phyloP scores from a whole-genome alignment of 306 rosid genomes.

The Mucuna pruriens region DNA sequence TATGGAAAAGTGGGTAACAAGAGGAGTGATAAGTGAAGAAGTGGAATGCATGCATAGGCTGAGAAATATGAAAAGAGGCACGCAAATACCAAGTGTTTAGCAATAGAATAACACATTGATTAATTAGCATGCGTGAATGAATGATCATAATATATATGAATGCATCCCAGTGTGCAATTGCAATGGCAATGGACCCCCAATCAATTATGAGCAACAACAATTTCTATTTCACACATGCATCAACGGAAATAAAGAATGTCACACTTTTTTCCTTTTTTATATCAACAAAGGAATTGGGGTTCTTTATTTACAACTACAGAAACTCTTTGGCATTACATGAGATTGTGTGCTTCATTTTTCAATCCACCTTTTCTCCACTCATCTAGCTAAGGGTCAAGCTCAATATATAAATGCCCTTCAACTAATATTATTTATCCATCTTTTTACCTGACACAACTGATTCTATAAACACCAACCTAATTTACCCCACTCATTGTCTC shows the following conservation, averaged over 20 bases:
- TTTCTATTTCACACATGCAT: constrained; percentile 10
- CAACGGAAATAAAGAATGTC: neutral
- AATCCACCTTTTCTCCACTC: constrained; percentile 27
- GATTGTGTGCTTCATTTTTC: neutral
- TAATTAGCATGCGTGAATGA: neutral
- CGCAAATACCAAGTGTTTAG: neutral
- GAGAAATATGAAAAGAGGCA: constrained; percentile 1
- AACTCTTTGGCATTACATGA: neutral
- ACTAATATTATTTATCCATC: neutral
- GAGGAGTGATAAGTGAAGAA: neutral
- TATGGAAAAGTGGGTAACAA: neutral
- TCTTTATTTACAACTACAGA: neutral
- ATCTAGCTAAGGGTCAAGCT: constrained; percentile 27
- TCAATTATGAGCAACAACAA: neutral
- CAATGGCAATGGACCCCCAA: constrained; percentile 19
- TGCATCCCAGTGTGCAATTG: neutral
- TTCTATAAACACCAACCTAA: neutral
- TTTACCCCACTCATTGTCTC: neutral
- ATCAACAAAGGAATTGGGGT: neutral
- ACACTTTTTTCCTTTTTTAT: neutral
- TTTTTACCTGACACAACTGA: neutral
- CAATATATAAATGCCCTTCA: neutral
- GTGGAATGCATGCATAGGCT: neutral
- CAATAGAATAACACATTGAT: neutral
- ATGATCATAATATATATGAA: neutral